Base-by-base conservation (phyloP, 768 basidiomycete genomes). In the Rhizopogon rudus region DNA sequence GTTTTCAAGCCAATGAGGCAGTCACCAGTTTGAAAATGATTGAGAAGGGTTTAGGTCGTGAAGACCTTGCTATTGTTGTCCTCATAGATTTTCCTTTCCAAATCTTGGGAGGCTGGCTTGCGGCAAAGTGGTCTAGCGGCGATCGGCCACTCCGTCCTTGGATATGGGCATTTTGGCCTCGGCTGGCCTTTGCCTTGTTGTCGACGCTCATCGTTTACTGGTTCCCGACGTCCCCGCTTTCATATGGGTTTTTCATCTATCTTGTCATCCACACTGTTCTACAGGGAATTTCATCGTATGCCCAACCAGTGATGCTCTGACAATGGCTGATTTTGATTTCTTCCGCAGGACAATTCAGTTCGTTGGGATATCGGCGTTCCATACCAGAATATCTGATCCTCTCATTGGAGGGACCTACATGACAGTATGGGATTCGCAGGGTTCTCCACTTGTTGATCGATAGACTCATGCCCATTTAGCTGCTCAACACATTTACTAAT, bases 391-490 rank as follows among this genome's bases (percentile, higher is more conserved):
- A 39, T 93, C 97, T 0, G 97, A 99, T 66, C 97, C 97, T 0
- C 66, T 97, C 12, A 97, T 99, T 52, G 97, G 97, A 29, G 97
- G 97, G 50, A 99, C 97, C 0, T 99, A 99, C 71, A 99, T 99
- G 97, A 99, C 97, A 12, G 95, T 94, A 63, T 59, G 84, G 73
- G 31, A 9, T 28, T 45, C 35, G 28, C 31, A 22, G 17, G n/a
- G 51, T 58, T 14, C 42, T 14, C 22, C n/a, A 37, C 41, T 48
- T 43, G 12, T 53, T 33, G 16, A 33, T 31, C 44, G 28, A 59
- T 29, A 45, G 20, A n/a, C 45, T 61, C 45, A 62, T 53, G 52
- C 42, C 16, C 20, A 45, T 43, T 14, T 63, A 98, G 93, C 76
- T 99, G 12, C 73, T 99, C 42, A 98, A 98, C 69, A 99, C 97